phyloP scores from a whole-genome alignment of 78 protist genomes.

The Dictyostelium discoideum region DNA sequence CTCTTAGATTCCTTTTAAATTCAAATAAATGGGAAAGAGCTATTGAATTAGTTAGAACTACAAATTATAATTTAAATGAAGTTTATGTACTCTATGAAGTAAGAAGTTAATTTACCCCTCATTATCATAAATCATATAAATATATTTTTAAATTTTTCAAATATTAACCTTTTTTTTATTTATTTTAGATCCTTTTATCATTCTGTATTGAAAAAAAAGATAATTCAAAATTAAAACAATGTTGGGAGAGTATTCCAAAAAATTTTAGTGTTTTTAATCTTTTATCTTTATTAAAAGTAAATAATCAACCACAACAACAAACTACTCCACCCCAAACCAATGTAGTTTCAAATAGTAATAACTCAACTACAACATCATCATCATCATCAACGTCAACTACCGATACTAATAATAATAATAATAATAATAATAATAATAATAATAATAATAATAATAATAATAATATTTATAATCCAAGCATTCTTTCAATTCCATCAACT shows the following conservation, averaged over 20 bases:
- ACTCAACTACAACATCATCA: neutral
- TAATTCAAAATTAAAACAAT: slow-evolving; percentile 54
- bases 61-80: slow-evolving; percentile 20
- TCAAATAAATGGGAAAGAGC: slow-evolving; percentile 54
- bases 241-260: slow-evolving; percentile 72
- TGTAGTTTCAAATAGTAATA: neutral
- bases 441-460: neutral
- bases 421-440: neutral
- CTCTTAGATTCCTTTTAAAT: slow-evolving; percentile 37
- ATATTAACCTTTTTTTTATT: neutral
- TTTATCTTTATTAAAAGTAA: slow-evolving; percentile 41
- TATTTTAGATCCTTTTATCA: slow-evolving; percentile 28
- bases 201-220: slow-evolving; percentile 69
- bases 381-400: neutral
- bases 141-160: neutral
- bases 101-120: neutral
- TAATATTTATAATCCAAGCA: slow-evolving; percentile 6
- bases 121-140: too few relatives aligned
- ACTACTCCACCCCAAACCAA: neutral
- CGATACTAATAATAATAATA: slow-evolving; percentile 7
- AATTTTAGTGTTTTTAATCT: slow-evolving; percentile 56
- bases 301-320: neutral
- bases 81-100: slow-evolving; percentile 67
- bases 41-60: slow-evolving; percentile 24
- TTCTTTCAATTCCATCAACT: neutral